Base-by-base conservation (phyloP, 345 rosid genomes). In the Citrus sp. region DNA sequence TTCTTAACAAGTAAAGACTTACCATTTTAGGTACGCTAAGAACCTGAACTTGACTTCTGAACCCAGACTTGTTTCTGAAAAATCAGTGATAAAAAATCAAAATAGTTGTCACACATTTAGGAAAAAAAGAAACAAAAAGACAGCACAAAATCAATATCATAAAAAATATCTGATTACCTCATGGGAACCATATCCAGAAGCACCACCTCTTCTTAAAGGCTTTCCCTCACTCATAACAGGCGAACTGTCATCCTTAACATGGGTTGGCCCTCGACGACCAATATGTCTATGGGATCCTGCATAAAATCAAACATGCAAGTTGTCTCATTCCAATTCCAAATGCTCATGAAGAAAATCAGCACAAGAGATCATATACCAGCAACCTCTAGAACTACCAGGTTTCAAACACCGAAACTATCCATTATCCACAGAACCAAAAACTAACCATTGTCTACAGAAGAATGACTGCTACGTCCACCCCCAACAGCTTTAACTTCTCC, bases 31-130 rank as follows among this genome's bases (percentile, higher is more conserved):
- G 27, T 54, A 74, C 79, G 51, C 80, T 82, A 86, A 75, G 85
- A 78, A 72, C 87, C 90, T 22, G 88, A 85, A 80, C 86, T 78
- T 24, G 89, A 84, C 85, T 90, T 90, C 78, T 88, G 93, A 75
- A 90, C 93, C 93, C 93, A 90, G 9, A 90, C 86, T 82, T 85
- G 91, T 81, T 88, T 90, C 93, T 90, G 85, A 82, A 82, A 78
- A 73, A 54, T 63, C 49, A 80, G 30, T 21, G 19, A 73, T 58
- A 2, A n/a, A 7, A 72, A 16, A 55, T 67, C 35, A 73, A 68
- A 27, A 60, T 8, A 32, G 69, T 12, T 69, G 64, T 28, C 58
- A 80, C 22, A 21, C 9, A 27, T 63, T 67, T 19, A 58, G 74
- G 59, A 28, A 35, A 51, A 60, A 58, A 54, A 61, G 24, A 62